Conservation (phyloP, 768 basidiomycete genomes). For the Aureoboletus auriporus region DNA sequence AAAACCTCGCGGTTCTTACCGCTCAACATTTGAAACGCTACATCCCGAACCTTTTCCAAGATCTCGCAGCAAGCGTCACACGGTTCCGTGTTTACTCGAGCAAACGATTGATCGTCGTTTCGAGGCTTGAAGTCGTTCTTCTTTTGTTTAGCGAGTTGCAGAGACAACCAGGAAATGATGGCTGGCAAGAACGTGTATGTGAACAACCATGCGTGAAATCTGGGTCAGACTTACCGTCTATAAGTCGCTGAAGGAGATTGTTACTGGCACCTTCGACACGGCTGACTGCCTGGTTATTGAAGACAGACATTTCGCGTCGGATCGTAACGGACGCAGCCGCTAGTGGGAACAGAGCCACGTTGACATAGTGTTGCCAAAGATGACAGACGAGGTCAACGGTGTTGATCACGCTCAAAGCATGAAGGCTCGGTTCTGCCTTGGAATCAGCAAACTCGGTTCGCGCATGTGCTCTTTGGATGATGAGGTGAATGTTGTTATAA, state of each 20-base stretch:
- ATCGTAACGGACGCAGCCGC: conserved; percentile 81
- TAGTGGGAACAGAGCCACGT: conserved; percentile 84
- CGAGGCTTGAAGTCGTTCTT: conserved; percentile 95
- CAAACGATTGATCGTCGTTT: conserved; percentile 94
- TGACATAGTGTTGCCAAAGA: conserved; percentile 95
- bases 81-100: conserved; percentile 91
- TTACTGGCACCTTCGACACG: conserved; percentile 84
- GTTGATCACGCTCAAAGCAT: conserved; percentile 59
- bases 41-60: conserved; percentile 77
- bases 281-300: conserved; percentile 84
- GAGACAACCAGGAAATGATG: conserved; percentile 68
- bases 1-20: conserved; percentile 94
- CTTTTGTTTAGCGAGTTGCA: conserved; percentile 87
- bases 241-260: conserved; percentile 69
- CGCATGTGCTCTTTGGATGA: conserved; percentile 52
- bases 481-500: neutral
- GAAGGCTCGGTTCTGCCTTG: conserved; percentile 77
- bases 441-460: conserved; percentile 70
- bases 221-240: conserved; percentile 59
- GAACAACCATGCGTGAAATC: neutral
- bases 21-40: conserved; percentile 69
- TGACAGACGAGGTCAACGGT: conserved; percentile 86
- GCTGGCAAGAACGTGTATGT: conserved; percentile 36
- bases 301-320: conserved; percentile 88
- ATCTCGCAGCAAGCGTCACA: conserved; percentile 82